Conservation (phyloP, 1,284 basidiomycete genomes). For the Ustanciosporium gigantosporum region DNA sequence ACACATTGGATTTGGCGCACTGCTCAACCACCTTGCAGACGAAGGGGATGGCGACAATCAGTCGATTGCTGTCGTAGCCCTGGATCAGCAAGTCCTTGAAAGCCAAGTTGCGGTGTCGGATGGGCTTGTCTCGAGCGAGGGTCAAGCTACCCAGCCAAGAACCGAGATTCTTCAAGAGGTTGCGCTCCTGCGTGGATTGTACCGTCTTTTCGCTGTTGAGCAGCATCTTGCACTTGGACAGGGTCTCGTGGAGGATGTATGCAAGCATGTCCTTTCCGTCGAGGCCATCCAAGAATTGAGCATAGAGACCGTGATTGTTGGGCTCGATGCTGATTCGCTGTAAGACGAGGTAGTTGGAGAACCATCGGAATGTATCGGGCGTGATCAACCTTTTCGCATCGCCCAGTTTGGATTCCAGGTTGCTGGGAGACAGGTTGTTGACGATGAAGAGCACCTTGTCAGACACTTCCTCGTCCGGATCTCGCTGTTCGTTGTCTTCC, state of each 20-base stretch:
- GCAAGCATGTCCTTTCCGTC: constrained; percentile 38
- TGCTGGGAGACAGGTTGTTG: constrained; percentile 93
- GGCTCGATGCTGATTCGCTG: constrained; percentile 94
- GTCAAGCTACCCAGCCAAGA: constrained; percentile 95
- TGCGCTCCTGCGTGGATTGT: constrained; percentile 78
- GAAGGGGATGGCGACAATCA: constrained; percentile 95
- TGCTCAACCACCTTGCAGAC: constrained; percentile 96
- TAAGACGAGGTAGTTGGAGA: constrained; percentile 94
- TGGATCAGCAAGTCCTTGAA: constrained; percentile 96
- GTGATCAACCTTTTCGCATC: constrained; percentile 46
- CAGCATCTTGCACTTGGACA: constrained; percentile 75
- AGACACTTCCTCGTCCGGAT: constrained; percentile 82
- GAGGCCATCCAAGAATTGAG: constrained; percentile 86
- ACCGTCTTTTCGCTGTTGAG: constrained; percentile 92
- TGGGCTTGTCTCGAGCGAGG: constrained; percentile 85
- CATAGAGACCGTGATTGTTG: constrained; percentile 94
- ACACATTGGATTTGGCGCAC: constrained; percentile 84
- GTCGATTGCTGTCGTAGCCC: constrained; percentile 87
- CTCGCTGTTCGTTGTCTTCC: constrained; percentile 53
- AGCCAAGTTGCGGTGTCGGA: constrained; percentile 88
- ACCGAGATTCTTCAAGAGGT: constrained; percentile 88
- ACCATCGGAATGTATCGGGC: constrained; percentile 71
- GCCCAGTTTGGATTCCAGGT: constrained; percentile 74
- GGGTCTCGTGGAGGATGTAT: constrained; percentile 89
- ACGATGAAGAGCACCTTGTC: constrained; percentile 97